Evolutionary conservation across 1,284 basidiomycete genomes (phyloP), one percentile per base, ranked within the genome.

Genomic region (Apiotrichum gamsii): DNA sequence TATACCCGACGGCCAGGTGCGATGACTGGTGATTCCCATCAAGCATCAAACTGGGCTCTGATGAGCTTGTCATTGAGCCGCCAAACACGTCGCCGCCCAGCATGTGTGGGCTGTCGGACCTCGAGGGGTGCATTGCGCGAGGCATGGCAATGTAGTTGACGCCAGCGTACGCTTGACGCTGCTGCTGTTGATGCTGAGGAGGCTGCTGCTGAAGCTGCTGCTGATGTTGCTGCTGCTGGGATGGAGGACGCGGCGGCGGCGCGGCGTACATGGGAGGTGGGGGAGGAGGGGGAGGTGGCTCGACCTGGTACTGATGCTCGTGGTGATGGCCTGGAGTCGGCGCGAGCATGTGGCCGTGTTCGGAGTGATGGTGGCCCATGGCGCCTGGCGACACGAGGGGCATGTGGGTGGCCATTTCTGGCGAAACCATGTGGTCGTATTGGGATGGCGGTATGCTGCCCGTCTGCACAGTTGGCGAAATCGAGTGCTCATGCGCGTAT

Each of bases 41-140:
- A 6, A 45, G 21, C 37, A 39, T 13, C 29, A 45, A 31, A 3
- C 36, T 19, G 14, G 29, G 14, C 23, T 41, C 38, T 16, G 33
- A 20, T 29, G 40, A 1, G 18, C 21, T 28, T 4, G n/a, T 3
- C 28, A 40, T 29, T 2, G 36, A 19, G 4, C 49, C 49, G 5
- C 51, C 38, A 21, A 67, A 67, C 1, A 67, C 56, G 39, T 65
- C 65, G 4, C 60, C 62, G 1, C 53, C 58, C n/a, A 62, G 50
- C 48, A 61, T 54, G 34, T 63, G 64, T 4, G 64, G 62, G 47
- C 57, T 59, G 8, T 54, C 58, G 4, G 62, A 56, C 4, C 61
- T 33, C 0, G 64, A 64, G 9, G 53, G 39, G 36, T 61, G 56
- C n/a, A n/a, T n/a, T n/a, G n/a, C n/a, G n/a, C 64, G 57, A 11